phyloP scores from a whole-genome alignment of 371 early-diverging fungal genomes.

The Rhizopus stolonifer region DNA sequence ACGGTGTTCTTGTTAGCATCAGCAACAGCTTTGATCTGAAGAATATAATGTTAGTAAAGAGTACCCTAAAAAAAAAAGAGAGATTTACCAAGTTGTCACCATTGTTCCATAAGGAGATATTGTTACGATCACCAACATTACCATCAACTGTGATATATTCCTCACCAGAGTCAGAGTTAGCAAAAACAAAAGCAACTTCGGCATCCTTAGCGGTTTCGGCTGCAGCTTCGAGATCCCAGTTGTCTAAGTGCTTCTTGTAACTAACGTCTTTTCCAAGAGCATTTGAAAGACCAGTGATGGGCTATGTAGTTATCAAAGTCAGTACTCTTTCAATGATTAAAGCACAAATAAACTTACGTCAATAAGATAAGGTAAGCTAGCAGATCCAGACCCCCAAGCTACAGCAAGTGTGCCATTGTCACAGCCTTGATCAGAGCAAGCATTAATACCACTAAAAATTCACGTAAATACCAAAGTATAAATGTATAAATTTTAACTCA shows the following conservation, averaged over 20 bases:
- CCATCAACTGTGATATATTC: constrained; percentile 35
- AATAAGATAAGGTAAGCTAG: constrained; percentile 56
- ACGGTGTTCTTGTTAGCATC: constrained; percentile 48
- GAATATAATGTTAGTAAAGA: not conserved
- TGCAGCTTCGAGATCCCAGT: constrained; percentile 37
- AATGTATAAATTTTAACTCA: constrained; percentile 6
- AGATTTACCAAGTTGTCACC: constrained; percentile 50
- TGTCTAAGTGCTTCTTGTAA: constrained; percentile 27
- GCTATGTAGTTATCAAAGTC: not conserved
- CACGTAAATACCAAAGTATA: not conserved
- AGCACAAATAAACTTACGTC: constrained; percentile 19
- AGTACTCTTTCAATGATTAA: not conserved
- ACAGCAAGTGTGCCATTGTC: constrained; percentile 52
- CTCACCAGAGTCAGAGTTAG: constrained; percentile 57
- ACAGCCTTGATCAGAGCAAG: constrained; percentile 27
- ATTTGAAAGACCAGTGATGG: constrained; percentile 33
- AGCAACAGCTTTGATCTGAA: constrained; percentile 51
- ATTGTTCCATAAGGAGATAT: constrained; percentile 53
- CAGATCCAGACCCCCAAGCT: constrained; percentile 65
- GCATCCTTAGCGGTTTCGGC: constrained; percentile 32
- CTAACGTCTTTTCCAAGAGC: constrained; percentile 29
- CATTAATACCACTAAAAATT: constrained; percentile 15
- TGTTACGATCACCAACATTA: constrained; percentile 52
- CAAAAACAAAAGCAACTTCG: constrained; percentile 58
- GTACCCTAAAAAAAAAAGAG: not conserved